These are phyloP conservation scores for Pyrrhoderma noxium DNA, from an alignment of 1,284 basidiomycete species.

Conservation along the genomic window DNA sequence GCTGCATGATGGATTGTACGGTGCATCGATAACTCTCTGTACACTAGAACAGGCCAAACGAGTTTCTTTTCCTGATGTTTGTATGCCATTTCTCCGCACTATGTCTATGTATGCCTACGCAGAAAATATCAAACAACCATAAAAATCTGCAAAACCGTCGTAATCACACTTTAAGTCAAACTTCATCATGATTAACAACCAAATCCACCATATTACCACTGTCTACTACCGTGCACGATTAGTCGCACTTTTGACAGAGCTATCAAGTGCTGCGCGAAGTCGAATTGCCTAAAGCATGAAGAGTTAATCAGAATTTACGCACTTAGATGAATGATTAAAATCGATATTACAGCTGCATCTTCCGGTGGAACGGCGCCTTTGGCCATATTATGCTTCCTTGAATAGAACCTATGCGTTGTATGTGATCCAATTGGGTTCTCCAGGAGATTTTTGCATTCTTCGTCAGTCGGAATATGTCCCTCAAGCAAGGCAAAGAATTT, in stretches of 20 bases:
- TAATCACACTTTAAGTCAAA: background rate
- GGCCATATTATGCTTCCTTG: conserved; percentile 78
- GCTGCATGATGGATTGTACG: conserved; percentile 32
- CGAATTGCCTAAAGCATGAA: conserved; percentile 9
- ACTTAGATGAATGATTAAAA: background rate
- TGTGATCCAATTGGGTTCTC: conserved; percentile 24
- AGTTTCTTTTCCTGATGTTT: conserved; percentile 18
- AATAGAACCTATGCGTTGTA: conserved; percentile 32
- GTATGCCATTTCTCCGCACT: conserved; percentile 12
- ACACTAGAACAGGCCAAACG: conserved; percentile 9
- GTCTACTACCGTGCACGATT: conserved; percentile 32
- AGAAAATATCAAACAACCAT: conserved; percentile 18
- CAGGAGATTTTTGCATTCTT: conserved; percentile 63
- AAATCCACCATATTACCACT: too few species aligned
- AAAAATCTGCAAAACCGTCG: conserved; percentile 7
- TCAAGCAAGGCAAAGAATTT: conserved; percentile 84
- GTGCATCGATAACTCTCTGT: conserved; percentile 6
- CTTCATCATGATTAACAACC: conserved; percentile 18
- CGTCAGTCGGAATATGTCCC: conserved; percentile 60
- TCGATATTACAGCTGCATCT: conserved; percentile 61
- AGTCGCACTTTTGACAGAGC: conserved; percentile 6
- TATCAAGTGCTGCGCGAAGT: conserved; percentile 18
- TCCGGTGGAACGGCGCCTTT: conserved; percentile 74
- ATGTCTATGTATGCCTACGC: conserved; percentile 22
- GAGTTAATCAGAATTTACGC: background rate